Percentiles rank a stretch among this genome's conserved stretches.
Evolutionary conservation across 2,329 filamentous ascomycete genomes (phyloP).

Genomic region (Ophioceras dolichostomum): DNA sequence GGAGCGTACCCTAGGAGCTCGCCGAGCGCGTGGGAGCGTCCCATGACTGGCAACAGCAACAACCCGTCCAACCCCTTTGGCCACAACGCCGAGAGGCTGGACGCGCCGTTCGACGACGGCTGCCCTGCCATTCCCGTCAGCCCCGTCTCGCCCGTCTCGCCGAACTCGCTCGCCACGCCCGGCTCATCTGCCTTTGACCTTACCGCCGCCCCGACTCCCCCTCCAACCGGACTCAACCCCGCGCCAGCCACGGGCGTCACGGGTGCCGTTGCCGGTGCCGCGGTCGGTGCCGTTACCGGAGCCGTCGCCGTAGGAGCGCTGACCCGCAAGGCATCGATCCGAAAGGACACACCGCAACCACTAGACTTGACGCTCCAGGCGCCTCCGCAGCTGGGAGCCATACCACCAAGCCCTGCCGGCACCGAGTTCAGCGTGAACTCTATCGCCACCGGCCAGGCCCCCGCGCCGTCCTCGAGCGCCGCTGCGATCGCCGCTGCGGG

Average conservation of each 20-base stretch:
- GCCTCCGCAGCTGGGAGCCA: constrained; percentile 17
- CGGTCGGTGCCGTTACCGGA: constrained; percentile 24
- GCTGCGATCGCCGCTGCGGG: constrained; percentile 51
- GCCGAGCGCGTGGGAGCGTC: constrained; percentile 35
- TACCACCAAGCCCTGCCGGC: constrained; percentile 46
- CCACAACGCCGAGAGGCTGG: constrained; percentile 39
- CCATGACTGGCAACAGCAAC: constrained; percentile 26
- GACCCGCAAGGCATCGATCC: constrained; percentile 43
- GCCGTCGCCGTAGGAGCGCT: constrained; percentile 24
- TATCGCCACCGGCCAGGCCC: constrained; percentile 31
- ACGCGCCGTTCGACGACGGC: constrained; percentile 7
- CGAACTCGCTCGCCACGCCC: constrained; percentile 9
- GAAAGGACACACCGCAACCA: constrained; percentile 35
- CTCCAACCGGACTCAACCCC: constrained; percentile 11
- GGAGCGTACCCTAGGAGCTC: constrained; percentile 2
- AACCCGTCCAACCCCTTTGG: constrained; percentile 62
- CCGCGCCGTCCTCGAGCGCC: constrained; percentile 34
- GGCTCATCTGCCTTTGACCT: too few relatives aligned
- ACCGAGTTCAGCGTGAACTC: constrained; percentile 51
- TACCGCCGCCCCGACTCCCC: too few relatives aligned
- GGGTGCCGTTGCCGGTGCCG: constrained; percentile 16
- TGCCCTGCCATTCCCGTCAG: constrained; percentile 17
- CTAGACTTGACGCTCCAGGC: constrained; percentile 40
- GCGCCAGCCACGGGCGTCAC: constrained; percentile 2
- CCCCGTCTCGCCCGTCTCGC: constrained; percentile 21